A percentile compares a stretch with the other conserved stretches of the same genome.
Evolutionary conservation across 225 moss, liverwort and hornwort genomes (phyloP).

Genomic region (Ulota crispa): DNA sequence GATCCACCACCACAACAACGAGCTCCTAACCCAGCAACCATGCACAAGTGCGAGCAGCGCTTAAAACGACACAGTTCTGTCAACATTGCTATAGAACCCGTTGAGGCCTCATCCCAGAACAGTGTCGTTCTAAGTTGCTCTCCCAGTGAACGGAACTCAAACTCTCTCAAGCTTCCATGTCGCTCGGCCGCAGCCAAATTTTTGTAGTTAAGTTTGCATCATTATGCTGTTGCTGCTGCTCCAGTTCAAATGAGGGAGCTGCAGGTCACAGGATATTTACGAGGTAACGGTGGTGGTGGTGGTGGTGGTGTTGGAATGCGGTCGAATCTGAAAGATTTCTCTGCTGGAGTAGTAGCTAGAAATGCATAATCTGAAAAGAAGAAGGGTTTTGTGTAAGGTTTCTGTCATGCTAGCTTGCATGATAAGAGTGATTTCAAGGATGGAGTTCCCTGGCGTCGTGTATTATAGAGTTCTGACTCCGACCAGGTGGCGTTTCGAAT

Average conservation of each 20-base stretch:
- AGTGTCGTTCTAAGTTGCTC: not conserved
- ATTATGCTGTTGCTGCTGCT: not conserved
- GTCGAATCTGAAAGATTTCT: not conserved
- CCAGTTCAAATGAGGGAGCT: not conserved
- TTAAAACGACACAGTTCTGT: not conserved
- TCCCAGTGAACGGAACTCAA: too few relatives aligned
- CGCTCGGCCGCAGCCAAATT: not conserved
- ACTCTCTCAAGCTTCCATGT: not conserved
- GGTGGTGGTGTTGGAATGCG: not conserved
- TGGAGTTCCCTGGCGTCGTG: slow-evolving; percentile 3
- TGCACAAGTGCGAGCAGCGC: not conserved
- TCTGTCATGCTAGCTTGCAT: not conserved
- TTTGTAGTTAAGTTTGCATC: slow-evolving; percentile 18
- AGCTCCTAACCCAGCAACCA: not conserved
- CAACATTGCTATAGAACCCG: too few relatives aligned
- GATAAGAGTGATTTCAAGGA: not conserved
- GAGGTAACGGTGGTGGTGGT: not conserved
- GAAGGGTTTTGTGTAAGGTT: not conserved
- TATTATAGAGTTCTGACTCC: slow-evolving; percentile 22
- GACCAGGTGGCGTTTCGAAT: slow-evolving; percentile 5
- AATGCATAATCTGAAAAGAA: not conserved
- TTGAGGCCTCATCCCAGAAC: too few relatives aligned
- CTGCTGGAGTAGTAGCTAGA: not conserved
- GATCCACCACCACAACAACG: not conserved
- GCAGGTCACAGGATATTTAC: not conserved